These are phyloP conservation scores for Ogataea corticis DNA, from an alignment of 805 yeast species.

Conservation along the genomic window DNA sequence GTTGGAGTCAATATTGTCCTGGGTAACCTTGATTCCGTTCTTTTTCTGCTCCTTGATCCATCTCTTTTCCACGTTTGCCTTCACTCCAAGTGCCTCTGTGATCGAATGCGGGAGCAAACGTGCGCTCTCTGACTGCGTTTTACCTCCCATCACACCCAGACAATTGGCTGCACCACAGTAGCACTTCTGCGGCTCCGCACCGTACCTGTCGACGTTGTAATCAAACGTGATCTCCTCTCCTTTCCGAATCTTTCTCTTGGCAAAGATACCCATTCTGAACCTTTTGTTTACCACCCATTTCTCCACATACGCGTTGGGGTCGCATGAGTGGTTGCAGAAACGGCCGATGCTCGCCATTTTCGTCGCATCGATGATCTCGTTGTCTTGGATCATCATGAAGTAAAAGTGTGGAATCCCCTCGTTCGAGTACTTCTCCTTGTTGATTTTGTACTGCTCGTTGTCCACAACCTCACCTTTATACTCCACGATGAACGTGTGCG, in stretches of 20 bases:
- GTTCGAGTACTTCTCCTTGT: constrained; percentile 74
- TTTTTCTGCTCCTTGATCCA: constrained; percentile 66
- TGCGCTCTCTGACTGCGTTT: constrained; percentile 93
- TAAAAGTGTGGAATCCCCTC: constrained; percentile 78
- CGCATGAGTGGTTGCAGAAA: constrained; percentile 93
- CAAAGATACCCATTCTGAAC: constrained; percentile 91
- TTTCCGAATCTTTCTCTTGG: constrained; percentile 63
- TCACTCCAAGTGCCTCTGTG: constrained; percentile 83
- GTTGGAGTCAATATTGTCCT: constrained; percentile 52
- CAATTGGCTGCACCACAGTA: constrained; percentile 93
- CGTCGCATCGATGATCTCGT: constrained; percentile 94
- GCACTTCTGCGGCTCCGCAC: constrained; percentile 92
- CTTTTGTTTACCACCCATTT: constrained; percentile 96
- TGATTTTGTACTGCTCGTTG: constrained; percentile 67
- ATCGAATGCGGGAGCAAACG: constrained; percentile 77
- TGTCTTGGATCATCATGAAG: constrained; percentile 93
- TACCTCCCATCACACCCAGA: constrained; percentile 92
- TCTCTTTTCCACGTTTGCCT: constrained; percentile 63
- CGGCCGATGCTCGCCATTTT: constrained; percentile 84
- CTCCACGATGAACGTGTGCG: constrained; percentile 79
- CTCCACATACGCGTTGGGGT: constrained; percentile 92
- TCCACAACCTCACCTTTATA: constrained; percentile 93
- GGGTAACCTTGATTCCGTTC: constrained; percentile 46
- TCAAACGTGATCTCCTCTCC: constrained; percentile 94
- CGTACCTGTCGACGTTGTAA: constrained; percentile 94